phyloP scores from a whole-genome alignment of 2,329 filamentous ascomycete genomes.

The Neopestalotiopsis sp. region DNA sequence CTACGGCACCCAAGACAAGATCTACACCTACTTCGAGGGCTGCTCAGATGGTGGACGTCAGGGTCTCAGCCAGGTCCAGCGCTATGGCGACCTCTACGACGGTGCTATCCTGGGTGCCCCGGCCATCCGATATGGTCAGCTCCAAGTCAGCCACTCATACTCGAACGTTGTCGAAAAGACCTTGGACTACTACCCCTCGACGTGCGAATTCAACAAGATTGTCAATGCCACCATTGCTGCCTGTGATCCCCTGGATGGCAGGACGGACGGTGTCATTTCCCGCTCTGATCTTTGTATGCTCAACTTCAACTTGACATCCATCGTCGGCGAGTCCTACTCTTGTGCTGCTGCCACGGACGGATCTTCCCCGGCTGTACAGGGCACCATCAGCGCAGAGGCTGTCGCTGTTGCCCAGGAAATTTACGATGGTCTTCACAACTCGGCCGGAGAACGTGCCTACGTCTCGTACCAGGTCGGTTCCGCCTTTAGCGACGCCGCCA shows the following conservation, averaged over 20 bases:
- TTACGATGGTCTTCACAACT: slow-evolving; percentile 37
- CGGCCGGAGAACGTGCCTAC: slow-evolving; percentile 37
- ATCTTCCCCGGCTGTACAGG: slow-evolving; percentile 36
- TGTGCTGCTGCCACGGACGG: slow-evolving; percentile 32
- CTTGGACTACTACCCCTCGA: slow-evolving; percentile 14
- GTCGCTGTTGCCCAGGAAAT: slow-evolving; percentile 37
- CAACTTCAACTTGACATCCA: slow-evolving; percentile 21
- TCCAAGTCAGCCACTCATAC: slow-evolving; percentile 11
- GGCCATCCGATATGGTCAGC: slow-evolving; percentile 12
- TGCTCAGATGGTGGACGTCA: slow-evolving; percentile 18
- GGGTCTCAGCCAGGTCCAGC: slow-evolving; percentile 15
- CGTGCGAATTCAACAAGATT: slow-evolving; percentile 13
- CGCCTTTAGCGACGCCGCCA: slow-evolving; percentile 35
- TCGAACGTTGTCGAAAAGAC: slow-evolving; percentile 16
- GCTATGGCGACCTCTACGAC: slow-evolving; percentile 13
- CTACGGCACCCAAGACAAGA: slow-evolving; percentile 34
- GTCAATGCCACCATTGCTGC: slow-evolving; percentile 14
- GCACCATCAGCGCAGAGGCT: slow-evolving; percentile 37
- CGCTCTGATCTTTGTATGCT: slow-evolving; percentile 18
- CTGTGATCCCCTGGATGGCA: slow-evolving; percentile 14
- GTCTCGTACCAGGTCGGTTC: slow-evolving; percentile 38
- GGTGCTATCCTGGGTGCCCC: slow-evolving; percentile 14
- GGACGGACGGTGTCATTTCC: slow-evolving; percentile 14
- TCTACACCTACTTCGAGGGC: slow-evolving; percentile 15
- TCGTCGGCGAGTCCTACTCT: slow-evolving; percentile 32